phyloP scores from a whole-genome alignment of 176 grass and related monocot species.

The Bromus sterilis region DNA sequence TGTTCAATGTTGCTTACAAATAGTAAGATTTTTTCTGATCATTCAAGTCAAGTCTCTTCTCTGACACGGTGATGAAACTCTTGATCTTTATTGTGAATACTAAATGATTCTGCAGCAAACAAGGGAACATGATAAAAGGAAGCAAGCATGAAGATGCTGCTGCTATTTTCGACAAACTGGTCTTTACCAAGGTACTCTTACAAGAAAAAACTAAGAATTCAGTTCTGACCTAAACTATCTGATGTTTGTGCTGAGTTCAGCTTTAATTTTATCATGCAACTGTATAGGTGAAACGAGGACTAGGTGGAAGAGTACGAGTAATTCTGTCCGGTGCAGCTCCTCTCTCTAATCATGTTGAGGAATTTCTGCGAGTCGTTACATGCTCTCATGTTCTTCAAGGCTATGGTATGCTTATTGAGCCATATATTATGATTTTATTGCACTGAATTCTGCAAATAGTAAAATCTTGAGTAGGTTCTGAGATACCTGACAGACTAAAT shows the following conservation, averaged over 20 bases:
- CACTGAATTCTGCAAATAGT: neutral
- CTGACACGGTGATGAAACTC: neutral
- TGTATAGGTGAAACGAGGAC: conserved; percentile 64
- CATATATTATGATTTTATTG: conserved; percentile 1
- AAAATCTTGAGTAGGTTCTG: neutral
- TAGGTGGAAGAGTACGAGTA: conserved; percentile 73
- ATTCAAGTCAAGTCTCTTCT: neutral
- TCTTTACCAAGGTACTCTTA: conserved; percentile 71
- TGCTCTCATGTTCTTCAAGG: conserved; percentile 95
- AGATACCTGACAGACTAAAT: conserved; percentile 1
- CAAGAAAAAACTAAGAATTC: neutral
- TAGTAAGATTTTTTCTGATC: conserved; percentile 43
- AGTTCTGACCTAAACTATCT: neutral
- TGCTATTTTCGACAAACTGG: conserved; percentile 64
- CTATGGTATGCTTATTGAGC: conserved; percentile 50
- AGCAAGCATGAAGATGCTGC: conserved; percentile 79
- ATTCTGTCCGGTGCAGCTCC: conserved; percentile 93
- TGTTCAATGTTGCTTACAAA: conserved; percentile 84
- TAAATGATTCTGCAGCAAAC: conserved; percentile 51
- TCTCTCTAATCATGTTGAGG: conserved; percentile 71
- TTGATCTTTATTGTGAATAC: conserved; percentile 8
- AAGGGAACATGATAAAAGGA: conserved; percentile 81
- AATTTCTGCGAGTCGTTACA: conserved; percentile 80
- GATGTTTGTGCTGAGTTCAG: neutral
- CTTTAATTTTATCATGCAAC: neutral